Conservation (phyloP, 169 alveolate genomes). For the Plasmodium cynomolgi region DNA sequence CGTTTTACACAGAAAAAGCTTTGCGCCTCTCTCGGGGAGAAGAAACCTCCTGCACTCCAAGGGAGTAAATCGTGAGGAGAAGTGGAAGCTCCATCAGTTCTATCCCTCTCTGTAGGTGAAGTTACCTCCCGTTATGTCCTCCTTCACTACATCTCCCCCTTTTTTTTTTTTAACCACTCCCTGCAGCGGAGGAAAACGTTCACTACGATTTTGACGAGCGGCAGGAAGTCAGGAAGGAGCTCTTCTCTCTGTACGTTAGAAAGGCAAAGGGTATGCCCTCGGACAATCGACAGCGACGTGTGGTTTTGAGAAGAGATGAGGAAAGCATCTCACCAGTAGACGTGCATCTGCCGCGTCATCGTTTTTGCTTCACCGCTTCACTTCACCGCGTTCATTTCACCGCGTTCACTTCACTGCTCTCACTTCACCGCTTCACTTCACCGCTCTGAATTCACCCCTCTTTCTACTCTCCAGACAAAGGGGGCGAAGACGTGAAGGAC, state of each 20-base stretch:
- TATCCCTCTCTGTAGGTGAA: neutral
- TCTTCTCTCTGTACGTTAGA: constrained; percentile 51
- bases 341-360: neutral
- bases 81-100: neutral
- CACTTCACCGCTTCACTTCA: no score
- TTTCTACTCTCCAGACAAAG: constrained; percentile 44
- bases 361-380: neutral
- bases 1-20: neutral
- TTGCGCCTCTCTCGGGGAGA: neutral
- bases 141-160: neutral
- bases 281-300: neutral
- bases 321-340: neutral
- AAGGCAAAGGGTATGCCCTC: constrained; percentile 25
- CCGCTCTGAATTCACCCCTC: neutral
- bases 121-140: neutral
- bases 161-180: neutral
- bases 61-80: neutral
- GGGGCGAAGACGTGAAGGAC: constrained; percentile 56
- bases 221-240: constrained; percentile 65
- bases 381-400: no score
- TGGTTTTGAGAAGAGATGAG: neutral
- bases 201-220: constrained; percentile 50
- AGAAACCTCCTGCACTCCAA: neutral
- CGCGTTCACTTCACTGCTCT: neutral
- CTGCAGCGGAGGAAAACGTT: constrained; percentile 43